Evolutionary conservation across 148 eudicot genomes (phyloP).

Genomic region (Salicornia ramosissima): DNA sequence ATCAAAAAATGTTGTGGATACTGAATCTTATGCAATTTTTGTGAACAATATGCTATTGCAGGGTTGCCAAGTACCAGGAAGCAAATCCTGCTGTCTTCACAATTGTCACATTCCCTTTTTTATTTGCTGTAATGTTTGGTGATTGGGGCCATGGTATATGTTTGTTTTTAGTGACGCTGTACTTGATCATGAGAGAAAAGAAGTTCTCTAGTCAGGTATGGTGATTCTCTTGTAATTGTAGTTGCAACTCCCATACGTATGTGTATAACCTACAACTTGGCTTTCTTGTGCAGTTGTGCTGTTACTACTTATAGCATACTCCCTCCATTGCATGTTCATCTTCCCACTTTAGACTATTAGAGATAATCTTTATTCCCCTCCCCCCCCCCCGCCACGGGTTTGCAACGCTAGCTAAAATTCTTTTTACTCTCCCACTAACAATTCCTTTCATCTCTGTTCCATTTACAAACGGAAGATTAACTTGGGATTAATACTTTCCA

Average conservation of each 20-base stretch:
- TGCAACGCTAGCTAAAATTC: too few relatives aligned
- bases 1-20: not conserved
- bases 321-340: too few relatives aligned
- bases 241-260: not conserved
- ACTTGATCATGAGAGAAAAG: conserved; percentile 59
- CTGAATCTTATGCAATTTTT: conserved; percentile 6
- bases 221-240: conserved; percentile 11
- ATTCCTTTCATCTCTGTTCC: too few relatives aligned
- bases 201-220: conserved; percentile 72
- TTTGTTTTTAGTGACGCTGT: conserved; percentile 67
- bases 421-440: too few relatives aligned
- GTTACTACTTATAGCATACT: too few relatives aligned
- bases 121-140: conserved; percentile 92
- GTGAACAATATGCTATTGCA: conserved; percentile 26
- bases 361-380: too few relatives aligned
- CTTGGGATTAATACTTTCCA: too few relatives aligned
- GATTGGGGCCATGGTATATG: conserved; percentile 98
- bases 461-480: too few relatives aligned
- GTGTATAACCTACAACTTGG: not conserved
- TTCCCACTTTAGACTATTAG: too few relatives aligned
- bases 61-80: conserved; percentile 93
- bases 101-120: conserved; percentile 75
- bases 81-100: conserved; percentile 85
- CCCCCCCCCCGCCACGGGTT: too few relatives aligned
- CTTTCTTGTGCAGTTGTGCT: too few relatives aligned